Conservation (phyloP, 306 rosid species). For the Amphicarpaea edgeworthii region DNA sequence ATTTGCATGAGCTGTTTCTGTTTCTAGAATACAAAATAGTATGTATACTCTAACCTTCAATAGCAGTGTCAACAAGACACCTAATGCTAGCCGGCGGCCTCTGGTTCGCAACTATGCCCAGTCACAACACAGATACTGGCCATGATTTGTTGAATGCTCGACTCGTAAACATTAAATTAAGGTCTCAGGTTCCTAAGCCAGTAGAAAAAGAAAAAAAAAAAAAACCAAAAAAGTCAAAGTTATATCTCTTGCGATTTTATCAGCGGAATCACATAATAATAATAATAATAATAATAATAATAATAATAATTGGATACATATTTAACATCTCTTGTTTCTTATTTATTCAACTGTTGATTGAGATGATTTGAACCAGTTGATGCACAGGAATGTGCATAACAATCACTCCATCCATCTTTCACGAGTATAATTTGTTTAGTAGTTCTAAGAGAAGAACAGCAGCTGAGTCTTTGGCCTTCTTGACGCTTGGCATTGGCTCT, state of each 20-base stretch:
- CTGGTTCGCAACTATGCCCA: slow-evolving; percentile 1
- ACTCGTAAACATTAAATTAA: neutral
- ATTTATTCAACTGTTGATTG: slow-evolving; percentile 26
- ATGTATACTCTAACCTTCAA: slow-evolving; percentile 1
- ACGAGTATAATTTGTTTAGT: slow-evolving; percentile 74
- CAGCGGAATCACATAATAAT: slow-evolving; percentile 14
- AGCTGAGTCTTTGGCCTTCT: slow-evolving; percentile 97
- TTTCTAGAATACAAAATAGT: slow-evolving; percentile 19
- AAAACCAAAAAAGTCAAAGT: neutral
- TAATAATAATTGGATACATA: neutral
- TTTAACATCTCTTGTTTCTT: neutral
- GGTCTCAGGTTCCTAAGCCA: neutral
- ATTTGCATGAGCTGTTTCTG: slow-evolving; percentile 14
- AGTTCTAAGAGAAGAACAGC: slow-evolving; percentile 94
- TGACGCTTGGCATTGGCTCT: slow-evolving; percentile 99
- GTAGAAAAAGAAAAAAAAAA: neutral
- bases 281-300: too few relatives aligned
- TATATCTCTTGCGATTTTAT: neutral
- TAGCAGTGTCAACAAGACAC: slow-evolving; percentile 4
- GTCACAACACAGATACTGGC: slow-evolving; percentile 23
- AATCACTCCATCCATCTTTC: slow-evolving; percentile 40
- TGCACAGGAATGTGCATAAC: slow-evolving; percentile 11
- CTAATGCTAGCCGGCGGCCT: slow-evolving; percentile 15
- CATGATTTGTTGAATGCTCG: neutral
- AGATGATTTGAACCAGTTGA: slow-evolving; percentile 21